Conservation (phyloP, 169 alveolate genomes). For the Babesia ovis region DNA sequence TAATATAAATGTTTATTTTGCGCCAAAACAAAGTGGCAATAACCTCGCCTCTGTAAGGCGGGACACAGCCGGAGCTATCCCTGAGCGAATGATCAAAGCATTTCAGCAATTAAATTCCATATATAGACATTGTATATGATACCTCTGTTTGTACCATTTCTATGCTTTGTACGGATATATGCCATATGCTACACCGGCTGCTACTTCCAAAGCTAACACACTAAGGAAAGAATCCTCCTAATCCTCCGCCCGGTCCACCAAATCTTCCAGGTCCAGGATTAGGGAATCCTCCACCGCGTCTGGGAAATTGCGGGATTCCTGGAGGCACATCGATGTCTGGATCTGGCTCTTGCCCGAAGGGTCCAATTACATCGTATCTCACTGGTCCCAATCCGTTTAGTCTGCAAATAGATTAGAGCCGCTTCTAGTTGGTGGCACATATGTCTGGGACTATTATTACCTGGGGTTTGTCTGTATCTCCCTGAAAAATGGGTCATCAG, state of each 20-base stretch:
- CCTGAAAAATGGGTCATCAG: slow-evolving; percentile 71
- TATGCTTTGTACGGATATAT: too few species aligned
- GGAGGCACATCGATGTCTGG: slow-evolving; percentile 65
- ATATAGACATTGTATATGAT: too few species aligned
- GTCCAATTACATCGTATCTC: slow-evolving; percentile 77
- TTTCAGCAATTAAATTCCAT: too few species aligned
- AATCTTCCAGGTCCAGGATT: slow-evolving; percentile 15
- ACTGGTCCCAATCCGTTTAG: slow-evolving; percentile 5
- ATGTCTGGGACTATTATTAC: slow-evolving; percentile 12
- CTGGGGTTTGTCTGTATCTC: slow-evolving; percentile 17
- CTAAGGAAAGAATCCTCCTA: background rate
- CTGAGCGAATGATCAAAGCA: too few species aligned
- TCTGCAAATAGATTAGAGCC: background rate
- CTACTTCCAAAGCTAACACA: background rate
- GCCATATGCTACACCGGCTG: too few species aligned
- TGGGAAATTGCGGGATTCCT: background rate
- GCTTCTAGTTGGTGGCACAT: too few species aligned
- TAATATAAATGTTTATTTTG: background rate
- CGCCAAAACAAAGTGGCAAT: too few species aligned
- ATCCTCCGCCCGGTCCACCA: slow-evolving; percentile 12
- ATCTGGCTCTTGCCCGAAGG: slow-evolving; percentile 77
- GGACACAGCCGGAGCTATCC: too few species aligned
- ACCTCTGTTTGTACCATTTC: too few species aligned
- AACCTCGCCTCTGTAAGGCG: too few species aligned
- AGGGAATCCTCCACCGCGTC: background rate